Percentiles rank a stretch among this genome's conserved stretches.
phyloP scores from a whole-genome alignment of 2,329 filamentous ascomycete species.

The Alternaria novae-zelandiae region DNA sequence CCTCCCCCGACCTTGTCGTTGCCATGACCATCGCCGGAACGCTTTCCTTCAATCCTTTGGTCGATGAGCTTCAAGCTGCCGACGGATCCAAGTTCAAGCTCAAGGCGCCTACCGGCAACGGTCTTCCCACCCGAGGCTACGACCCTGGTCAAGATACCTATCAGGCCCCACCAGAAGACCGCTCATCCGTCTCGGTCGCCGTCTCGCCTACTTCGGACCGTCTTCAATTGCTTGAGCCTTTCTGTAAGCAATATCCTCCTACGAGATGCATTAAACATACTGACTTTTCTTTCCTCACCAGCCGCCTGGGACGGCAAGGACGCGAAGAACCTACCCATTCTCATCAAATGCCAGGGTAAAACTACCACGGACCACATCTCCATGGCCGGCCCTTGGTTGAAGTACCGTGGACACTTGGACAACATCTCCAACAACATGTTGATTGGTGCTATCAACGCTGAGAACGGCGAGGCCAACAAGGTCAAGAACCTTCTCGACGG shows the following conservation, averaged over 20 bases:
- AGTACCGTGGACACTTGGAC: conserved; percentile 98
- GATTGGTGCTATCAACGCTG: conserved; percentile 94
- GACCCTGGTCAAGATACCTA: conserved; percentile 93
- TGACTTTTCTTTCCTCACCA: conserved; percentile 67
- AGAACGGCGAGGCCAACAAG: conserved; percentile 97
- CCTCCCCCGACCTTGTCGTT: conserved; percentile 87
- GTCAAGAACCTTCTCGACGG: conserved; percentile 88
- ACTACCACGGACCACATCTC: conserved; percentile 97
- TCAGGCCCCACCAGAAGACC: conserved; percentile 88
- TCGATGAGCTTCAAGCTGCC: too few species aligned
- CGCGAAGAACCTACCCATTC: conserved; percentile 59
- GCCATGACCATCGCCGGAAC: conserved; percentile 83
- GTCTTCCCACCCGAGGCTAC: conserved; percentile 81
- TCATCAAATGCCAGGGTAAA: conserved; percentile 97
- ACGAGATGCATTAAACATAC: background rate
- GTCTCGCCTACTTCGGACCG: conserved; percentile 91
- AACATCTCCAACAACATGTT: conserved; percentile 99
- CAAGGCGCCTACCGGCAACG: conserved; percentile 76
- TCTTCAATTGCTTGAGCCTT: conserved; percentile 88
- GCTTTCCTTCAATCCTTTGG: conserved; percentile 93
- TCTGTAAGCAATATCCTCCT: conserved; percentile 54
- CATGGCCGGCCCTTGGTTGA: conserved; percentile 96
- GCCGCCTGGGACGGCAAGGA: conserved; percentile 94
- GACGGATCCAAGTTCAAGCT: conserved; percentile 97
- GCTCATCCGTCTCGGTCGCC: conserved; percentile 73